These are phyloP conservation scores for Ogataea hybrid DNA, from an alignment of 1,139 yeast genomes.

Conservation along the genomic window DNA sequence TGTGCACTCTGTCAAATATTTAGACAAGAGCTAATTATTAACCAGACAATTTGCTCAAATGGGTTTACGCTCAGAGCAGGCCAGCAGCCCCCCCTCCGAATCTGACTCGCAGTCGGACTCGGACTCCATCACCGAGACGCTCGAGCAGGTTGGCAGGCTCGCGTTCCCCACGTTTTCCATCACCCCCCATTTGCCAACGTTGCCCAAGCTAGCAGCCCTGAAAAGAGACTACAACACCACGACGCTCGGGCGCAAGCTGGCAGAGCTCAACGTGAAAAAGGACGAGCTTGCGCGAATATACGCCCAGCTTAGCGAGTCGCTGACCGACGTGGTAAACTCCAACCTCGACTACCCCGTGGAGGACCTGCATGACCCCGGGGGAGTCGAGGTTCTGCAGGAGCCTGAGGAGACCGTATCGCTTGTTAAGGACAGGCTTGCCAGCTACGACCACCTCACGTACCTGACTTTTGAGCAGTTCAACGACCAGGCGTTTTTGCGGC, in stretches of 20 bases:
- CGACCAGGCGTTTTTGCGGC: slow-evolving; percentile 52
- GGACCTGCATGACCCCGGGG: slow-evolving; percentile 26
- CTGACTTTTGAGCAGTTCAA: slow-evolving; percentile 47
- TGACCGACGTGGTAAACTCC: slow-evolving; percentile 50
- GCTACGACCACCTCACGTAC: slow-evolving; percentile 33
- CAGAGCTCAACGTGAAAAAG: slow-evolving; percentile 11
- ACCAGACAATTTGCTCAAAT: background rate
- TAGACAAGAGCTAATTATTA: too few species aligned
- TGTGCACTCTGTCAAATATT: background rate
- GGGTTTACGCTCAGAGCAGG: background rate
- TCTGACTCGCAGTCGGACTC: slow-evolving; percentile 14
- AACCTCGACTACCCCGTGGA: slow-evolving; percentile 52
- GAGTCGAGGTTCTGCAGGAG: slow-evolving; percentile 14
- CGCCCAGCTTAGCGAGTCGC: slow-evolving; percentile 40
- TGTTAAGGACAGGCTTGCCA: slow-evolving; percentile 17
- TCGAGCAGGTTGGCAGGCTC: slow-evolving; percentile 45
- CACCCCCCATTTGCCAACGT: slow-evolving; percentile 25
- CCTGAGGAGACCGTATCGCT: slow-evolving; percentile 12
- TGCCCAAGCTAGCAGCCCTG: slow-evolving; percentile 14
- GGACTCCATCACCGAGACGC: slow-evolving; percentile 39
- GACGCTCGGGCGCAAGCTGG: slow-evolving; percentile 13
- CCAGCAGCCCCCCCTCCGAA: background rate
- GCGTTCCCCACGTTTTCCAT: slow-evolving; percentile 29
- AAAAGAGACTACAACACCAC: slow-evolving; percentile 8
- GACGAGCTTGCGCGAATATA: slow-evolving; percentile 24